Base-by-base conservation (phyloP, 1,284 basidiomycete species). In the Ustilago sp. region DNA sequence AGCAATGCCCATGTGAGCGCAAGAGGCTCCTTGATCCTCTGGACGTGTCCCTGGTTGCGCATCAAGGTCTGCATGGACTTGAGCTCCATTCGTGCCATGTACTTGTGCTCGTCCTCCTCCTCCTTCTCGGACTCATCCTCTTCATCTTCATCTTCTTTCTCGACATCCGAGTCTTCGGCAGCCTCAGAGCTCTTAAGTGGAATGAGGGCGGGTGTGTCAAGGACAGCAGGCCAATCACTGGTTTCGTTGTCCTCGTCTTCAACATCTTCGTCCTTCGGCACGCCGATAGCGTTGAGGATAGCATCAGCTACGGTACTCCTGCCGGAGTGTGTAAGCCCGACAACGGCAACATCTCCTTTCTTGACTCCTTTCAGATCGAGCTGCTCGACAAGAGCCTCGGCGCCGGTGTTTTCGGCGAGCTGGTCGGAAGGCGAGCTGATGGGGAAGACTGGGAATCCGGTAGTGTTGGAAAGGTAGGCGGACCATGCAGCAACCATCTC, bases 21-120 rank as follows among this genome's bases (percentile, higher is more conserved):
- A 15, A 81, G 38, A 4, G 83, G 83, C 55, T 85, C 83, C 62
- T 81, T 79, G 68, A 82, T 80, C 38, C 80, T 68, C 72, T 84
- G 79, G 13, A 85, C 74, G 38, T 80, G 64, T 28, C 83, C 83
- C 50, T 80, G 72, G 62, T 85, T 85, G 32, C 83, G 78, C 73
- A 82, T 75, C 41, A 85, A 72, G 5, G 76, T 78, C 63, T 79
- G 69, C 79, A 70, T 75, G 57, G 75, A 68, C 35, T 74, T 74
- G 62, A 76, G 70, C 56, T 79, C 77, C 61, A 68, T 64, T 12
- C 69, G 64, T 28, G 63, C 63, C 64, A 66, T 68, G 38, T 66
- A 61, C 39, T 64, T 68, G 54, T 65, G 68, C 28, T 74, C 68
- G 39, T 79, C 73, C 32, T 81, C 74, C 19, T 76, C 72, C 45